Conservation (phyloP, 176 grass and related monocot genomes). For the Tillandsia leiboldiana region DNA sequence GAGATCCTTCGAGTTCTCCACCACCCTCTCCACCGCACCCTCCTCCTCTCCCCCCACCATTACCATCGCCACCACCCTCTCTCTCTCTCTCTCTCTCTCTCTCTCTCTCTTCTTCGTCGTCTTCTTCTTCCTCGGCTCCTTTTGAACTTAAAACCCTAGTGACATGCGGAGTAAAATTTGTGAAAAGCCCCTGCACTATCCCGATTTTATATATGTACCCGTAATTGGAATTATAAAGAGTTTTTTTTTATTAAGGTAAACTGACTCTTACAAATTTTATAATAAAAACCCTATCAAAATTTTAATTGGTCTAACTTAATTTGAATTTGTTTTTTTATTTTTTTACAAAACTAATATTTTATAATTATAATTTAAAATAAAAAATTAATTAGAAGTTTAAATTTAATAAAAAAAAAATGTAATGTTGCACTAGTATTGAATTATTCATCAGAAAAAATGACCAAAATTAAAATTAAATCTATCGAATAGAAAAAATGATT, state of each 20-base stretch:
- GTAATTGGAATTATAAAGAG: too few relatives aligned
- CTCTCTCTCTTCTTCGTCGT: conserved; percentile 15
- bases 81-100: conserved; percentile 24
- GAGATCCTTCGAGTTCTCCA: conserved; percentile 59
- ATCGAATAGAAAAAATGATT: too few relatives aligned
- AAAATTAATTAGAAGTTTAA: too few relatives aligned
- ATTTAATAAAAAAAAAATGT: too few relatives aligned
- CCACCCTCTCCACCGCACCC: conserved; percentile 22
- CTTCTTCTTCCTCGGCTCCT: neutral
- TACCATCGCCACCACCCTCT: neutral
- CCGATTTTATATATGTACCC: neutral
- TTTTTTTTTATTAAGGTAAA: too few relatives aligned
- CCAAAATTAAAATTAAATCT: too few relatives aligned
- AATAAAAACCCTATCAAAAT: too few relatives aligned
- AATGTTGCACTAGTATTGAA: too few relatives aligned
- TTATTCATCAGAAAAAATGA: too few relatives aligned
- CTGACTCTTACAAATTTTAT: too few relatives aligned
- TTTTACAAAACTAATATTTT: neutral
- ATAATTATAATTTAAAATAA: too few relatives aligned
- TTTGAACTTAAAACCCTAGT: neutral
- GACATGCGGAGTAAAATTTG: neutral
- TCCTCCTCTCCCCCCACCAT: conserved; percentile 17
- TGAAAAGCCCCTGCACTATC: neutral
- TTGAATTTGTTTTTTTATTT: neutral
- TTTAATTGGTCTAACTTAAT: too few relatives aligned